Conservation (phyloP, 2,329 filamentous ascomycete genomes). For the Exophiala alcalophila region DNA sequence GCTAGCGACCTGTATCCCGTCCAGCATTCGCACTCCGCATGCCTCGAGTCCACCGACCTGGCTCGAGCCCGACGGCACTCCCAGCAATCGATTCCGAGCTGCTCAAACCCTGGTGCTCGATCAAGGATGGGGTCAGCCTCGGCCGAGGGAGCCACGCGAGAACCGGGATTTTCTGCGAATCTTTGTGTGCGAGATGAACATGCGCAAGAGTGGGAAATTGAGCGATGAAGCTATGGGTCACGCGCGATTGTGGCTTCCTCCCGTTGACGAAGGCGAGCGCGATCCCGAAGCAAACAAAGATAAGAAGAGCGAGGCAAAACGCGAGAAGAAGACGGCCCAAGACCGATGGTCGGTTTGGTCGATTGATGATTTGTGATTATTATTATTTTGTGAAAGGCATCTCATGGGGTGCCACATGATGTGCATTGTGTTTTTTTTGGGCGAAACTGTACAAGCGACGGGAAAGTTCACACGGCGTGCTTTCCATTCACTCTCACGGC, state of each 20-base stretch:
- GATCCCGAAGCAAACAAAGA: conserved; percentile 6
- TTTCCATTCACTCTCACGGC: neutral
- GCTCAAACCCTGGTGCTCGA: conserved; percentile 19
- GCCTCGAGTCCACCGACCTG: conserved; percentile 36
- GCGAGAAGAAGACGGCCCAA: conserved; percentile 1
- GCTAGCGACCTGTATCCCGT: conserved; percentile 58
- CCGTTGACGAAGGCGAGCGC: conserved; percentile 40
- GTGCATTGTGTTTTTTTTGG: no score
- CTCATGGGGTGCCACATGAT: no score
- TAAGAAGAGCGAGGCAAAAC: neutral
- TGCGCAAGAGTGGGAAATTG: conserved; percentile 62
- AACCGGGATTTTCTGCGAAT: conserved; percentile 63
- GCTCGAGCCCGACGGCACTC: conserved; percentile 31
- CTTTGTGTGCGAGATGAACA: conserved; percentile 66
- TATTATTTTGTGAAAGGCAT: no score
- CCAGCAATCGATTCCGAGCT: conserved; percentile 35
- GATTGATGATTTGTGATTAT: conserved; percentile 16
- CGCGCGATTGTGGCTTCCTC: conserved; percentile 60
- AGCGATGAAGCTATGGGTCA: conserved; percentile 54
- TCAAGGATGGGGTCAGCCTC: conserved; percentile 35
- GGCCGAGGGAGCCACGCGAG: conserved; percentile 61
- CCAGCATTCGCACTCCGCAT: conserved; percentile 29
- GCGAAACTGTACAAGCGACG: no score
- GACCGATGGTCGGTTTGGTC: conserved; percentile 21
- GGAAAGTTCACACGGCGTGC: no score